A percentile compares a stretch with the other conserved stretches of the same genome.
Conservation (phyloP, 2,329 filamentous ascomycete genomes). For the Colletotrichum eremochloae region DNA sequence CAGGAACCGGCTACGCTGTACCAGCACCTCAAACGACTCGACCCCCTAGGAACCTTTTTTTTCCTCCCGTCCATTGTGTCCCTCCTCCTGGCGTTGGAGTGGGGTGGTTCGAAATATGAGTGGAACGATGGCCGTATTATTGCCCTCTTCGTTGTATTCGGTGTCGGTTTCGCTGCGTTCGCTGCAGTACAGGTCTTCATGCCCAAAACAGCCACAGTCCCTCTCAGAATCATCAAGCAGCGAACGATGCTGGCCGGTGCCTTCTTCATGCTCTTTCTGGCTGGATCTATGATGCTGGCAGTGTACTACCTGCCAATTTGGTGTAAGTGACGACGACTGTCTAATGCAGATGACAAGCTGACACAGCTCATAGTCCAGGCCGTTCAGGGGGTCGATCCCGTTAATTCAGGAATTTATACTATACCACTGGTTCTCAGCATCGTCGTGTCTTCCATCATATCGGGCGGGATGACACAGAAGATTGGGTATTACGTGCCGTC, state of each 20-base stretch:
- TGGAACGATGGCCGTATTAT: conserved; percentile 69
- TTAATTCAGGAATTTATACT: conserved; percentile 69
- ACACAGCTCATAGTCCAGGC: conserved; percentile 62
- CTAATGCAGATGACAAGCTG: conserved; percentile 20
- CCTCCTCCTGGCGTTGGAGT: conserved; percentile 73
- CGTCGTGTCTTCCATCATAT: conserved; percentile 63
- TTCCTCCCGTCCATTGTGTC: conserved; percentile 71
- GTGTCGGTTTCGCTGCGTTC: conserved; percentile 61
- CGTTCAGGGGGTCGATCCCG: conserved; percentile 64
- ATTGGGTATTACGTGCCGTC: conserved; percentile 72
- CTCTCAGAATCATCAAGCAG: conserved; percentile 66
- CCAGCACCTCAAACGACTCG: conserved; percentile 65
- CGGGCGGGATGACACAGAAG: conserved; percentile 63
- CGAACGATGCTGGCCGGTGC: conserved; percentile 66
- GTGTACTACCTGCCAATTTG: conserved; percentile 69
- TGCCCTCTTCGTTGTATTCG: conserved; percentile 66
- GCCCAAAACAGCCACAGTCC: conserved; percentile 69
- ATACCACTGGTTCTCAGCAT: conserved; percentile 69
- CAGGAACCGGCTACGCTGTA: conserved; percentile 49
- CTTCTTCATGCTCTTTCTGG: conserved; percentile 61
- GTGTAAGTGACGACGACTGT: conserved; percentile 57
- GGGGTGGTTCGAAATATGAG: conserved; percentile 67
- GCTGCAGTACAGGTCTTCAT: conserved; percentile 64
- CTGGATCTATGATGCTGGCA: conserved; percentile 65
- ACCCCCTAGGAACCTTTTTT: conserved; percentile 70